Evolutionary conservation across 495 filamentous ascomycete species (phyloP), one percentile per base, ranked within the genome.

Genomic region (Penicillium canescens): DNA sequence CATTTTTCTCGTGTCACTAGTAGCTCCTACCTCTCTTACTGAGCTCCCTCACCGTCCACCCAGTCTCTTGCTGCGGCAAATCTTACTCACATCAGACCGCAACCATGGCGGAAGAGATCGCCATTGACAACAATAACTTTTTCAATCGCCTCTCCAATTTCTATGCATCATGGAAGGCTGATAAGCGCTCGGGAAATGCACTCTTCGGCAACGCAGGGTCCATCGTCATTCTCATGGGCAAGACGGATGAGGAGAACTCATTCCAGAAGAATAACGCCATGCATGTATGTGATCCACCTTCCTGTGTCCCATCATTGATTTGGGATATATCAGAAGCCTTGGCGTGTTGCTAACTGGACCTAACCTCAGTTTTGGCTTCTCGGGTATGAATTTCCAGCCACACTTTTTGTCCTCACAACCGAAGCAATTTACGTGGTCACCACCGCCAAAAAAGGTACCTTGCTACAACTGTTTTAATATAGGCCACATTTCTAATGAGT

Each of bases 381-480:
- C 53, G 94, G 94, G 57, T 99, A 98, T 78, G 94, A 99, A 67
- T 99, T 99, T 62, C 94, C 94, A 39, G 91, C 94, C 12, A 98
- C 94, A 0, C 79, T 98, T 37, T 87, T 99, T 71, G 79, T 99
- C 40, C 81, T 98, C 61, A 97, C 95, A 9, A 82, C 84, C 45
- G 95, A 98, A 48, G 80, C 82, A 47, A 75, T 98, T 56, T 93
- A 91, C 68, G 84, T 97, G 45, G 86, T 98, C 49, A 98, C 95
- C 2, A 98, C 94, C 10, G 86, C 90, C 16, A 99, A 99, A 75
- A 99, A 99, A 85, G 92, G 92, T 94, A 65, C 53, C 69, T 41
- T 14, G 21, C 42, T 54, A 34, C 16, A 13, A 9, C 10, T 36
- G 4, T 3, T 6, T 1, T 4, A 21, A 24, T n/a, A n/a, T 10